phyloP scores from a whole-genome alignment of 2,329 filamentous ascomycete species.

The Beauveria medogensis region DNA sequence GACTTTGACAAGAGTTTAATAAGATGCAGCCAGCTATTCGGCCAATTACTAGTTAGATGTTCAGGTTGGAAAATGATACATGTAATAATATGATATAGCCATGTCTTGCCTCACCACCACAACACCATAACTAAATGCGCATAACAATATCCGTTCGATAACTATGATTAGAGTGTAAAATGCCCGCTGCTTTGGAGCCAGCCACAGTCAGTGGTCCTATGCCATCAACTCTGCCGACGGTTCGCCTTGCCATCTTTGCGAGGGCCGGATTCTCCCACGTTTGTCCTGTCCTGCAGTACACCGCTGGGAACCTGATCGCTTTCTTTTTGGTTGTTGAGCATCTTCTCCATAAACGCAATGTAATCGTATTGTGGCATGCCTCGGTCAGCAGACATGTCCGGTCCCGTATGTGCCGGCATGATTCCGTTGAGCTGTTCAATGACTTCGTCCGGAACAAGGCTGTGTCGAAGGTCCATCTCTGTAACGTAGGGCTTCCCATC shows the following conservation, averaged over 20 bases:
- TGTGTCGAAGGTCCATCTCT: slow-evolving; percentile 91
- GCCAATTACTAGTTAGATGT: slow-evolving; percentile 1
- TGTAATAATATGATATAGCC: slow-evolving; percentile 3
- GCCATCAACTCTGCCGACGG: slow-evolving; percentile 17
- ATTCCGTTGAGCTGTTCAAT: slow-evolving; percentile 85
- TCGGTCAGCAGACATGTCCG: slow-evolving; percentile 78
- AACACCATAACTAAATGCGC: slow-evolving; percentile 6
- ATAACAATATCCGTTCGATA: slow-evolving; percentile 5
- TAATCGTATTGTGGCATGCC: slow-evolving; percentile 89
- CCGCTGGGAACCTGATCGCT: slow-evolving; percentile 21
- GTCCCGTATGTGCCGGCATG: slow-evolving; percentile 77
- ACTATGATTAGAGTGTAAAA: slow-evolving; percentile 6
- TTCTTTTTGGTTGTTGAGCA: slow-evolving; percentile 45
- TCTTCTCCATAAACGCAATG: slow-evolving; percentile 90
- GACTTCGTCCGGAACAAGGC: slow-evolving; percentile 90
- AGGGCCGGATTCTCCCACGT: slow-evolving; percentile 25
- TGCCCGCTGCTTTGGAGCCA: not conserved
- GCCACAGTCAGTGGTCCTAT: not conserved
- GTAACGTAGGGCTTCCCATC: slow-evolving; percentile 99
- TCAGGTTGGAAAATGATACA: not conserved
- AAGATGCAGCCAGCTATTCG: not conserved
- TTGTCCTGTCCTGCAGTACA: slow-evolving; percentile 28
- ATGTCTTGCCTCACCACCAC: not conserved
- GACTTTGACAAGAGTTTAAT: not conserved
- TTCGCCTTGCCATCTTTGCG: slow-evolving; percentile 27